Evolutionary conservation across 192 early-diverging fungal species (phyloP).

Genomic region (Glomus cerebriforme): DNA sequence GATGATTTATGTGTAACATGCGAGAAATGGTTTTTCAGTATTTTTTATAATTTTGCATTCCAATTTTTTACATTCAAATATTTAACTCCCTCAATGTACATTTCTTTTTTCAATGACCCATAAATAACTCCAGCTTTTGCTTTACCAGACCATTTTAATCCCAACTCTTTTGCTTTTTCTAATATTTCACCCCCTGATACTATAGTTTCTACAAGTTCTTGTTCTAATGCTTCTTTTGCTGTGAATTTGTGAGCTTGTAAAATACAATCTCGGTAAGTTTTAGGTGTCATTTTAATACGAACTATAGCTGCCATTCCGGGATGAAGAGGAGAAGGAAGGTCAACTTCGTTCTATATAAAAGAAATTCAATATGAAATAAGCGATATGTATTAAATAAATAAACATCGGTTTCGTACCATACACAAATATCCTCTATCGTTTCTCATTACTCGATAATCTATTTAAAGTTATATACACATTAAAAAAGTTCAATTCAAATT

Average conservation of each 20-base stretch:
- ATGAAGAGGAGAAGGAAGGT: conserved; percentile 64
- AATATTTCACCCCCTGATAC: conserved; percentile 53
- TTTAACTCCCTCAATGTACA: conserved; percentile 52
- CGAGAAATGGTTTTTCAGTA: no score
- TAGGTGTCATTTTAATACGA: conserved; percentile 61
- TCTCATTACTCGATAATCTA: conserved; percentile 76
- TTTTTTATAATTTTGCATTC: conserved; percentile 8
- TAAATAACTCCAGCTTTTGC: conserved; percentile 57
- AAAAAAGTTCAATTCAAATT: background rate
- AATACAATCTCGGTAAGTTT: conserved; percentile 62
- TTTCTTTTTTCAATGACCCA: conserved; percentile 65
- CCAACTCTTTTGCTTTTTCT: conserved; percentile 56
- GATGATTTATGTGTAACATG: no score
- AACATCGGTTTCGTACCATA: conserved; percentile 47
- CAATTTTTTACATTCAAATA: background rate
- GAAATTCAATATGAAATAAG: background rate
- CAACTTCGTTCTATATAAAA: conserved; percentile 65
- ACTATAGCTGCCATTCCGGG: conserved; percentile 72
- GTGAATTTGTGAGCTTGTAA: conserved; percentile 63
- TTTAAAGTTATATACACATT: background rate
- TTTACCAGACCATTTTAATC: conserved; percentile 54
- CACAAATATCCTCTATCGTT: conserved; percentile 73
- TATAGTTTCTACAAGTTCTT: conserved; percentile 61
- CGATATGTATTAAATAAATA: background rate
- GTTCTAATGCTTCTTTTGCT: conserved; percentile 60